These are phyloP conservation scores for Fraxinus baroniana DNA, from an alignment of 305 asterid genomes.

Conservation along the genomic window DNA sequence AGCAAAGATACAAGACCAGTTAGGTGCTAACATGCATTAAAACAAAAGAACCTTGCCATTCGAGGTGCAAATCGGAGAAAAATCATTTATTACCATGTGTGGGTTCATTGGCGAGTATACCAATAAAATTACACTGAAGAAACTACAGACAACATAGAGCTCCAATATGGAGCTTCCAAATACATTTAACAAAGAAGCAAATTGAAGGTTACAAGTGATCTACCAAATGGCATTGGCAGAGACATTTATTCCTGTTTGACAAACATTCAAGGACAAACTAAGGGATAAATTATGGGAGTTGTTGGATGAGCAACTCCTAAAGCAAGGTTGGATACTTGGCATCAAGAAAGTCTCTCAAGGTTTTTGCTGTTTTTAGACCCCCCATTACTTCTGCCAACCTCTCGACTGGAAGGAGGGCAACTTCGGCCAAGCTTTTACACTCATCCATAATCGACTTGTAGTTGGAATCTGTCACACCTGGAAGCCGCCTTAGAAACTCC, in stretches of 20 bases:
- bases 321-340: slow-evolving; percentile 92
- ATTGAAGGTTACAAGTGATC: background rate
- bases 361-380: slow-evolving; percentile 79
- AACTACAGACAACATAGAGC: background rate
- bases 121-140: background rate
- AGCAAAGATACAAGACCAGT: background rate
- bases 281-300: background rate
- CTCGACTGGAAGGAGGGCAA: slow-evolving; percentile 71
- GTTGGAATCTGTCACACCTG: slow-evolving; percentile 91
- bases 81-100: background rate
- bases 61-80: background rate
- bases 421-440: slow-evolving; percentile 77
- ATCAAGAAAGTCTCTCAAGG: slow-evolving; percentile 89
- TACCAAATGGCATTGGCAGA: background rate
- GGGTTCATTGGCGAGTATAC: background rate
- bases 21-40: background rate
- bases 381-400: slow-evolving; percentile 81
- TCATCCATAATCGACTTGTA: slow-evolving; percentile 80
- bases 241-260: background rate
- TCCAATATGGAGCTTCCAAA: slow-evolving; percentile 6
- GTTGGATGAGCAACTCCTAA: slow-evolving; percentile 26
- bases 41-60: background rate
- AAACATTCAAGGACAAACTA: background rate
- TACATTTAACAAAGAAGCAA: background rate
- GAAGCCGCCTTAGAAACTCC: slow-evolving; percentile 88